Evolutionary conservation across 78 protist species (phyloP).

Genomic region (Dictyostelium intermedium): DNA sequence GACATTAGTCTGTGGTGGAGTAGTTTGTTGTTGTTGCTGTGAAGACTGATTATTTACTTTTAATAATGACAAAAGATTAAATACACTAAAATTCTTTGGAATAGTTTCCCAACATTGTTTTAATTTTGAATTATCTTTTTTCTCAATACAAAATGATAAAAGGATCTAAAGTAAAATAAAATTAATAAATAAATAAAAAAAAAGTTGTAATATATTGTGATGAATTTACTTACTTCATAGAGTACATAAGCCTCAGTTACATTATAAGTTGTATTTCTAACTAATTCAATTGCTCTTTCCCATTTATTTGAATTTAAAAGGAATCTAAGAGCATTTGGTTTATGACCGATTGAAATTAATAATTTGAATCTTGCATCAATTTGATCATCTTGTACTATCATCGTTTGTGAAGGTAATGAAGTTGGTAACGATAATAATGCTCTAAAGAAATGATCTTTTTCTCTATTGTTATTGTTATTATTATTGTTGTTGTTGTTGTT

Average conservation of each 20-base stretch:
- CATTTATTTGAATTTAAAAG: constrained; percentile 16
- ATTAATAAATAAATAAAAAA: background rate
- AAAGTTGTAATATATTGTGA: background rate
- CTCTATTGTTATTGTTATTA: background rate
- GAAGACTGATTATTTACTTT: background rate
- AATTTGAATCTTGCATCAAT: constrained; percentile 52
- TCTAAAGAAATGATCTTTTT: constrained; percentile 59
- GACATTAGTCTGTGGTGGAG: background rate
- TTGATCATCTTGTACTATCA: background rate
- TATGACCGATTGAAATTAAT: constrained; percentile 58
- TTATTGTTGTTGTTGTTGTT: background rate
- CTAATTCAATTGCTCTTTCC: constrained; percentile 48
- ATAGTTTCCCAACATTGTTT: constrained; percentile 72
- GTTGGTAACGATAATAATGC: constrained; percentile 39
- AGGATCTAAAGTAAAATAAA: constrained; percentile 10
- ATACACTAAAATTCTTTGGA: constrained; percentile 61
- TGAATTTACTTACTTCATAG: constrained; percentile 38
- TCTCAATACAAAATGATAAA: constrained; percentile 46
- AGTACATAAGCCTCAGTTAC: constrained; percentile 42
- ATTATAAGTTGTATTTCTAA: constrained; percentile 10
- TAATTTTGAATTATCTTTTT: constrained; percentile 48
- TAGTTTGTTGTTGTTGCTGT: background rate
- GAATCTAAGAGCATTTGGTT: constrained; percentile 59
- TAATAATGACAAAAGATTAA: constrained; percentile 46
- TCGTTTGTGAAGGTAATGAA: background rate